Conservation (phyloP, 2,329 filamentous ascomycete species). For the Diaporthe vaccinii region DNA sequence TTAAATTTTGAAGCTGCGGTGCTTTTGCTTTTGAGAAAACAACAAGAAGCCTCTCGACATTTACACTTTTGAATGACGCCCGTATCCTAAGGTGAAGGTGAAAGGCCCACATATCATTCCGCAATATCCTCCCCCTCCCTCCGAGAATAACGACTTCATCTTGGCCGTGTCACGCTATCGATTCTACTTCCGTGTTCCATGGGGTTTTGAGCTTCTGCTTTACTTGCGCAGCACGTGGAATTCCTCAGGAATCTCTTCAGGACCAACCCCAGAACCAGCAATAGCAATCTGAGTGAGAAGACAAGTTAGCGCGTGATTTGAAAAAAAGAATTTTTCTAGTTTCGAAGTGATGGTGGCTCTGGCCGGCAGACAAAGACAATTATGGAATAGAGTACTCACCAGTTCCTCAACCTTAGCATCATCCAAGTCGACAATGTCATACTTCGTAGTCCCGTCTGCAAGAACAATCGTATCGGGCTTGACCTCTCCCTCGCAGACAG, state of each 20-base stretch:
- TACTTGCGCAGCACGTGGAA: neutral
- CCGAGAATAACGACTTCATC: neutral
- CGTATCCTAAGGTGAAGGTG: neutral
- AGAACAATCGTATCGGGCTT: conserved; percentile 3
- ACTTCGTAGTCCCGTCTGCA: neutral
- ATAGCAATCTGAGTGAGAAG: conserved; percentile 1
- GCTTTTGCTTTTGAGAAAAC: neutral
- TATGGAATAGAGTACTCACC: neutral
- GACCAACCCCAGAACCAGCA: conserved; percentile 7
- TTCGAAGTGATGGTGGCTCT: neutral
- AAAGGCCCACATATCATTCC: neutral
- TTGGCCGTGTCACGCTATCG: neutral
- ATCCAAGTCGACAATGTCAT: neutral
- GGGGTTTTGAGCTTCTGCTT: neutral
- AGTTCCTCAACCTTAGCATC: conserved; percentile 14
- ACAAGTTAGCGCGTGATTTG: neutral
- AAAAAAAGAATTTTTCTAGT: neutral
- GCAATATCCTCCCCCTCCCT: too few species aligned
- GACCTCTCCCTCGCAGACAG: neutral
- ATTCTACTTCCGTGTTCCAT: neutral
- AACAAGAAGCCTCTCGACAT: neutral
- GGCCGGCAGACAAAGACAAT: too few species aligned
- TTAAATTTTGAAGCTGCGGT: neutral
- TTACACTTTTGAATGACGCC: neutral
- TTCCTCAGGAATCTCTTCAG: neutral